Evolutionary conservation across 2,329 filamentous ascomycete genomes (phyloP), one percentile per base, ranked within the genome.

Genomic region (Fusarium graminum): DNA sequence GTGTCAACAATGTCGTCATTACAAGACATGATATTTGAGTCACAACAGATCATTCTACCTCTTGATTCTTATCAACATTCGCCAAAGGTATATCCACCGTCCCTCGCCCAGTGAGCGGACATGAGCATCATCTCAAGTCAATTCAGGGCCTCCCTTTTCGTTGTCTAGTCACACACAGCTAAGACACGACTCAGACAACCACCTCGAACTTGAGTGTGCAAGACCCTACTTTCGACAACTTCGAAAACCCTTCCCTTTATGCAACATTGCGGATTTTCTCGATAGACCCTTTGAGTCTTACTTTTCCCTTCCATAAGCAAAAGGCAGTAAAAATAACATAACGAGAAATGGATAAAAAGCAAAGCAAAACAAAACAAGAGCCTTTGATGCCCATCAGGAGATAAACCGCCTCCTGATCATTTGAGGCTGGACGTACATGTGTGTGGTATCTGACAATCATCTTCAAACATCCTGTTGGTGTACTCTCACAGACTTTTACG

Each of bases 391-490:
- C 28, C 52, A 40, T 40, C 38, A 51, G 38, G 43, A 41, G 50
- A 41, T 39, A 44, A 13, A 36, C 40, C 36, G 17, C n/a, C 19
- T 29, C 51, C 26, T 26, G 25, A 49, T 12, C 39, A 36, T 46
- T 46, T 55, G 52, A 53, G 30, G n/a, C 55, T 42, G 52, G 47
- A 40, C 40, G 43, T 72, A 70, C 64, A 72, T 50, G 44, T 39
- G 44, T 39, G 52, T 74, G 71, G 71, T 74, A 74, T 75, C 67
- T 63, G 67, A 71, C 69, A 75, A 50, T 52, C 47, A 28, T 49
- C 52, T 58, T 63, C 51, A 53, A 62, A 63, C 61, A 55, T 67
- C 49, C 28, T 30, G 22, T 22, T 34, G n/a, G 53, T 38, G 54
- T 32, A 39, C 53, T 55, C 55, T 52, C 32, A 59, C 53, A 68